A percentile compares a stretch with the other conserved stretches of the same genome.
phyloP scores from a whole-genome alignment of 352 stramenopile species.

The Phytopythium delawarense region DNA sequence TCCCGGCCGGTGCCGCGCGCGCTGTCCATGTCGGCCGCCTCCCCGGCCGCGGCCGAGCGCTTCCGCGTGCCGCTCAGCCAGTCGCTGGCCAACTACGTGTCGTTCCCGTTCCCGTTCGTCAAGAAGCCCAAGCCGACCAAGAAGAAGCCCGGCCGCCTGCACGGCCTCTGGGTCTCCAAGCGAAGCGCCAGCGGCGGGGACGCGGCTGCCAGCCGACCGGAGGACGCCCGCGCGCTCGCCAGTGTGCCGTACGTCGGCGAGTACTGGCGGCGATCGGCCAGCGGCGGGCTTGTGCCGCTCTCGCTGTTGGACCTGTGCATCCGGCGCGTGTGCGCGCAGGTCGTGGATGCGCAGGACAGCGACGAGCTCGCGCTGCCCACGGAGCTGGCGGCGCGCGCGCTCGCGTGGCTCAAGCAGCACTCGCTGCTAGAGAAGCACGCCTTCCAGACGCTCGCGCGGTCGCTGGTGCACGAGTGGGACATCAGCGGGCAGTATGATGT shows the following conservation, averaged over 20 bases:
- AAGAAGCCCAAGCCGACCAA: constrained; percentile 21
- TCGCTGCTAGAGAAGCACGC: constrained; percentile 46
- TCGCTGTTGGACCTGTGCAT: constrained; percentile 57
- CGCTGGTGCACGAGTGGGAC: constrained; percentile 57
- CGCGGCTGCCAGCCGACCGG: background rate
- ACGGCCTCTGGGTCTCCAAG: constrained; percentile 4
- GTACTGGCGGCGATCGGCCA: constrained; percentile 38
- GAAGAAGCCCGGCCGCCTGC: background rate
- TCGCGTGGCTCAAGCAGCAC: constrained; percentile 54
- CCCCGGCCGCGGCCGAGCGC: background rate
- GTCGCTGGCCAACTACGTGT: constrained; percentile 69
- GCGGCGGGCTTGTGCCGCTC: constrained; percentile 37
- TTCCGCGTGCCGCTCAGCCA: constrained; percentile 33
- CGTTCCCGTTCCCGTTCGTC: constrained; percentile 74
- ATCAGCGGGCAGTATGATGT: constrained; percentile 43
- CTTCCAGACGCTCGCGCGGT: constrained; percentile 51
- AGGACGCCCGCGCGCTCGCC: background rate
- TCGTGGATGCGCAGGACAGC: constrained; percentile 30
- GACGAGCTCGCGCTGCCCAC: constrained; percentile 21
- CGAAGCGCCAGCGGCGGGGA: background rate
- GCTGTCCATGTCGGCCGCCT: constrained; percentile 10
- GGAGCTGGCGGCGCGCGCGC: constrained; percentile 36
- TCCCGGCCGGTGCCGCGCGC: constrained; percentile 1
- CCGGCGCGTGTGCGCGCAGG: constrained; percentile 38
- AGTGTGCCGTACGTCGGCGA: constrained; percentile 37